Evolutionary conservation across 768 basidiomycete genomes (phyloP).

Genomic region (Auriscalpium vulgare): DNA sequence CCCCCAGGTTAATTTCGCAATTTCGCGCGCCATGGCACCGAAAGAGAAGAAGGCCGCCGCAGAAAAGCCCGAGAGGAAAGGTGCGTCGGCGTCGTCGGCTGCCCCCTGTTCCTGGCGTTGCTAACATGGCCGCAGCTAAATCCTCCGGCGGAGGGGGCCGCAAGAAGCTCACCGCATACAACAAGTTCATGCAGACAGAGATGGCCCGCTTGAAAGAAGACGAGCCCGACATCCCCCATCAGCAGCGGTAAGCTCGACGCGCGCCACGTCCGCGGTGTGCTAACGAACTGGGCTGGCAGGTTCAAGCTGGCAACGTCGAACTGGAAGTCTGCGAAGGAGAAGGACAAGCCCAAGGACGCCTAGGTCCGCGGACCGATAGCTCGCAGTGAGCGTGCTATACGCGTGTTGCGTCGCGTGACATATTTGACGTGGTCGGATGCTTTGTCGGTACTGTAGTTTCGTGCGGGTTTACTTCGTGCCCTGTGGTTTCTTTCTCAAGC

Average conservation of each 20-base stretch:
- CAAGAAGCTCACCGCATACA: constrained; percentile 65
- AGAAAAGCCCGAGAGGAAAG: constrained; percentile 16
- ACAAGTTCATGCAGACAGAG: constrained; percentile 75
- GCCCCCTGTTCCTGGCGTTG: background rate
- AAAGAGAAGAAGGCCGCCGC: constrained; percentile 14
- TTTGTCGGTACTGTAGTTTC: background rate
- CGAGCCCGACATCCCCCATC: constrained; percentile 64
- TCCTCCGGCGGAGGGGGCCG: constrained; percentile 43
- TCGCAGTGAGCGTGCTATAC: background rate
- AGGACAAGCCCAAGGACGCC: constrained; percentile 18
- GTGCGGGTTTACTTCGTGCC: background rate
- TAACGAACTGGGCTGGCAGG: constrained; percentile 26
- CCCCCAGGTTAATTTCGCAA: background rate
- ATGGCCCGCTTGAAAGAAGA: constrained; percentile 73
- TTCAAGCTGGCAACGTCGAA: constrained; percentile 70
- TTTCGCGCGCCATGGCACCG: constrained; percentile 2
- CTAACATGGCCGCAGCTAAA: constrained; percentile 32
- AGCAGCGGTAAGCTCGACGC: constrained; percentile 49
- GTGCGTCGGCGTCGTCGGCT: constrained; percentile 1
- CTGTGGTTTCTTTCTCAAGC: background rate
- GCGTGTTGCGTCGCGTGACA: background rate
- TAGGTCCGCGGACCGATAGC: constrained; percentile 1
- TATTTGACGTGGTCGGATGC: background rate
- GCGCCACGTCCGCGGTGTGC: background rate
- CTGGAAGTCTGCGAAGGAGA: constrained; percentile 70